Evolutionary conservation across 2,329 filamentous ascomycete species (phyloP), one percentile per base, ranked within the genome.

Genomic region (Xylaria sp.): DNA sequence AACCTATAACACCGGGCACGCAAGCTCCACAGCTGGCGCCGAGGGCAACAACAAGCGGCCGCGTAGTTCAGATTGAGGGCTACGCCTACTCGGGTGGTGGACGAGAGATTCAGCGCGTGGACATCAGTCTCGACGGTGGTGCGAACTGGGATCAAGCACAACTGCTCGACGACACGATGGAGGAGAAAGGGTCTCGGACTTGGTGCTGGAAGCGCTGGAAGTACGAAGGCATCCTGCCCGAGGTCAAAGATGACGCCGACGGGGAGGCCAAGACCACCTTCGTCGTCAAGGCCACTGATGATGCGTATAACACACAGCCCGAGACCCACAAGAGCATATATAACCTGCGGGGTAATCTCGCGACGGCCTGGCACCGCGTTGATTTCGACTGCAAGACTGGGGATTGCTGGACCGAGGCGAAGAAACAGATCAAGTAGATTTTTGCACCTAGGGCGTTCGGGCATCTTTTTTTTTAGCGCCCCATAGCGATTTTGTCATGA

Each of bases 61-160:
- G 69, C 1, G 62, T 74, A 8, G 74, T 79, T 8, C 75, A 78
- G 67, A 76, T 91, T 4, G 83, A 85, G 60, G 90, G 90, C 0
- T 92, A 91, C 76, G 90, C 90, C 1, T 91, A 90, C 75, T 90
- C 89, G 0, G 90, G 90, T 33, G 90, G 90, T 54, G 90, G 90
- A 1, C 85, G 88, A 39, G 84, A 84, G 75, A 89, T 92, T 70
- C 84, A 90, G 55, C 86, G 90, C n/a, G 90, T 92, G 2, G 90
- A 92, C 72, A 81, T 92, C 39, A 89, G 86, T 67, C 80, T 89
- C 36, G 90, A 92, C 75, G 87, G 86, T 28, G 90, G 90, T 48
- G 82, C 81, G 64, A 88, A 85, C 1, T 92, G 90, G 90, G 84
- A 87, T 63, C 89, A 91, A 74, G 90, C 90, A 8, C 79, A 83